Conservation (phyloP, 176 grass and related monocot species). For the Chrysopogon serrulatus region DNA sequence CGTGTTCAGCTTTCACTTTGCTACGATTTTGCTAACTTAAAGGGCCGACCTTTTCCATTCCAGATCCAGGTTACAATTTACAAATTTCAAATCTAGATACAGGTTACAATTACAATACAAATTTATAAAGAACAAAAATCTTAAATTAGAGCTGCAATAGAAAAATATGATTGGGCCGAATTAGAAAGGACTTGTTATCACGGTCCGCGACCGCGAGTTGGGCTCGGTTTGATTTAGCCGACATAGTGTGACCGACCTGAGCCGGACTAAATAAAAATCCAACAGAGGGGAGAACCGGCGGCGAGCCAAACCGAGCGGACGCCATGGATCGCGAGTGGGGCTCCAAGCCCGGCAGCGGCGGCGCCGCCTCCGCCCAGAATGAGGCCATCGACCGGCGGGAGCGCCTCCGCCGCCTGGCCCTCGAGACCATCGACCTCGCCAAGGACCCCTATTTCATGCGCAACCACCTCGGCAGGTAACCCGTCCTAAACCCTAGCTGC, state of each 20-base stretch:
- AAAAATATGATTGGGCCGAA: not conserved
- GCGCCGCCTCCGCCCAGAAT: slow-evolving; percentile 84
- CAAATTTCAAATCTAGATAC: not conserved
- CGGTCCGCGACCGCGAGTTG: not conserved
- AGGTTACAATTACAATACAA: not conserved
- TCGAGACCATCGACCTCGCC: slow-evolving; percentile 98
- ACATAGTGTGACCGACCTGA: not conserved
- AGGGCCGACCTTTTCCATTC: too few species aligned
- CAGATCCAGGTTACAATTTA: too few species aligned
- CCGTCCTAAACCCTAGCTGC: slow-evolving; percentile 20
- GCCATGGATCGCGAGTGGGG: slow-evolving; percentile 97
- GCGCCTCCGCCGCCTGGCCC: slow-evolving; percentile 82
- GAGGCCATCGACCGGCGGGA: slow-evolving; percentile 98
- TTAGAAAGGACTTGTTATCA: not conserved
- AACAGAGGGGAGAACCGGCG: not conserved
- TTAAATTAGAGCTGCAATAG: not conserved
- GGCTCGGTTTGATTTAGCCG: not conserved
- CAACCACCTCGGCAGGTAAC: slow-evolving; percentile 93
- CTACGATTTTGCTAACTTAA: too few species aligned
- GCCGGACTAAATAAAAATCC: not conserved
- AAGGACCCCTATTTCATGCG: slow-evolving; percentile 99
- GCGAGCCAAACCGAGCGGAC: slow-evolving; percentile 7
- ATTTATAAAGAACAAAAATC: too few species aligned
- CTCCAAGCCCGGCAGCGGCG: slow-evolving; percentile 92
- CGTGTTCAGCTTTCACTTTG: not conserved